Evolutionary conservation across 2,329 filamentous ascomycete species (phyloP).

Genomic region (Aspergillus sp.): DNA sequence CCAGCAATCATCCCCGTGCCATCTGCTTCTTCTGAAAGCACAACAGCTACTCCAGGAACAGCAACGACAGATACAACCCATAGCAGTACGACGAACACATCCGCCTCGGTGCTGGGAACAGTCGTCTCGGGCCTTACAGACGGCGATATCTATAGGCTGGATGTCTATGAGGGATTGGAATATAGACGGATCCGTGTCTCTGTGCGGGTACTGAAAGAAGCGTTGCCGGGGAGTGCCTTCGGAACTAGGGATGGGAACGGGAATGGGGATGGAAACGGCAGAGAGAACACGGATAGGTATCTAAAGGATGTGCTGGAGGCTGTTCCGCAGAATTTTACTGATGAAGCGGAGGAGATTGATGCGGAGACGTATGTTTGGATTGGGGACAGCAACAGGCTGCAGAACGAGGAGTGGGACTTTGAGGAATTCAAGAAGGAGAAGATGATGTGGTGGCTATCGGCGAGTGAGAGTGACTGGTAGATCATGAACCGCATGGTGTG

Average conservation of each 20-base stretch:
- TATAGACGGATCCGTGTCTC: conserved; percentile 63
- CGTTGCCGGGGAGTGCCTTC: conserved; percentile 24
- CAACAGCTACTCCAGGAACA: neutral
- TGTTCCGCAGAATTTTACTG: conserved; percentile 58
- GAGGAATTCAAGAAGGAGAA: conserved; percentile 80
- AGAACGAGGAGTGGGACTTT: conserved; percentile 85
- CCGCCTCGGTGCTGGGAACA: conserved; percentile 70
- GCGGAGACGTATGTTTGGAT: conserved; percentile 71
- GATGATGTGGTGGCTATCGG: conserved; percentile 62
- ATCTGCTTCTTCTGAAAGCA: neutral
- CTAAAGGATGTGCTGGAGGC: conserved; percentile 47
- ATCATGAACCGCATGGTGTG: neutral
- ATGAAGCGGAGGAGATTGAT: conserved; percentile 51
- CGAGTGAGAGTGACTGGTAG: conserved; percentile 49
- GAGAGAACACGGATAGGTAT: conserved; percentile 36
- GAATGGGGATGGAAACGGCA: neutral
- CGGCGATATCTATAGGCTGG: conserved; percentile 74
- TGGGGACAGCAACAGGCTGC: conserved; percentile 55
- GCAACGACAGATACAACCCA: neutral
- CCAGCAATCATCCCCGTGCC: conserved; percentile 67
- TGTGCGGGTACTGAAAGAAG: conserved; percentile 47
- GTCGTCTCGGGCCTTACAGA: conserved; percentile 78
- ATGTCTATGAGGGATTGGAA: conserved; percentile 79
- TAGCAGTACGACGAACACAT: neutral
- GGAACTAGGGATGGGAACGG: neutral